phyloP scores from a whole-genome alignment of 306 rosid genomes.

The Herpetospermum pedunculosum region DNA sequence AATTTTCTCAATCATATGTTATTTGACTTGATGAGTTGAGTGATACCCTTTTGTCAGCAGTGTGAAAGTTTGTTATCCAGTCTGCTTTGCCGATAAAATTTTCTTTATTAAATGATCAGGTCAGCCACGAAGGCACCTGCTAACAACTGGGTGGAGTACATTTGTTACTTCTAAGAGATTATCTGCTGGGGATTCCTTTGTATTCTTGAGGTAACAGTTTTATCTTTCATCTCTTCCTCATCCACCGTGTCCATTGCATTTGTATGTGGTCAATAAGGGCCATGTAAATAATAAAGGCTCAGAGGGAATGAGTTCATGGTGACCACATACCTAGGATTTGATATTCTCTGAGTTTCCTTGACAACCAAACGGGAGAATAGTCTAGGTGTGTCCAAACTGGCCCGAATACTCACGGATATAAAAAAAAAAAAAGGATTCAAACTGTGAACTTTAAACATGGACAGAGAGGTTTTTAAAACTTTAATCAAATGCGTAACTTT shows the following conservation, averaged over 20 bases:
- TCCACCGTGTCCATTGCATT: conserved; percentile 1
- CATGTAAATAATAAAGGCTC: no score
- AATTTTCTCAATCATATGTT: neutral
- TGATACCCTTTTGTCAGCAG: neutral
- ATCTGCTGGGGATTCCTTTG: conserved; percentile 85
- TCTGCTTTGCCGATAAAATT: conserved; percentile 3
- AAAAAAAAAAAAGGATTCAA: no score
- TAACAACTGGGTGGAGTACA: conserved; percentile 96
- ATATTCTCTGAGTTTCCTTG: no score
- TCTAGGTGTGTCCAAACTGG: no score
- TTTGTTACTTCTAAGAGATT: conserved; percentile 92
- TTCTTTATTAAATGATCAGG: conserved; percentile 37
- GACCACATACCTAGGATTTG: no score
- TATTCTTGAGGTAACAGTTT: conserved; percentile 56
- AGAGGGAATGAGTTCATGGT: no score
- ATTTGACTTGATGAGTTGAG: neutral
- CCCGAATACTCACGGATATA: no score
- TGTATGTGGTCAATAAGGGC: no score
- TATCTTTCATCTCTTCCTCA: neutral
- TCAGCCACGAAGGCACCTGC: conserved; percentile 94
- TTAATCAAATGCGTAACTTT: neutral
- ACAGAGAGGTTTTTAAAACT: neutral
- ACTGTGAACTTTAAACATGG: neutral
- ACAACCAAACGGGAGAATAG: no score
- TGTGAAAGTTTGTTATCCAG: neutral